Percentiles rank a stretch among this genome's conserved stretches.
Conservation (phyloP, 352 stramenopile species). For the Phytophthora hibernalis region DNA sequence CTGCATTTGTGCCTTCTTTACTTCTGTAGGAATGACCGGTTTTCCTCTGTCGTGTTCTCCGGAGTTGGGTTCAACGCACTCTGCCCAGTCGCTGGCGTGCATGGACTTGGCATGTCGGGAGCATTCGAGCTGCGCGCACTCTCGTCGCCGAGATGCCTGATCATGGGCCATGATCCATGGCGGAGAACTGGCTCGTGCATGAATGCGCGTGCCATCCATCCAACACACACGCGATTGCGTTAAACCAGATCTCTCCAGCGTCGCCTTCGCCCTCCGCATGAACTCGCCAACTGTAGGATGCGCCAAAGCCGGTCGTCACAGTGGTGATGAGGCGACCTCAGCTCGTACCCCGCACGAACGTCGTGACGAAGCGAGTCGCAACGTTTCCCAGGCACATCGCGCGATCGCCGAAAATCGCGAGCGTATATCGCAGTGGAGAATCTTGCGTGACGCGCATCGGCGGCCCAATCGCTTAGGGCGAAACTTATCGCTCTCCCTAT, state of each 20-base stretch:
- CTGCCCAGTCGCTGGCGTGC: conserved; percentile 18
- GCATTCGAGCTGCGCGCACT: conserved; percentile 18
- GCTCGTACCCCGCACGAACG: background rate
- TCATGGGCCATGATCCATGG: too few species aligned
- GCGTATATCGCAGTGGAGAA: background rate
- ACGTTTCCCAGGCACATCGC: background rate
- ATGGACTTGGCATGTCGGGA: conserved; percentile 35
- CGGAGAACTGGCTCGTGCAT: conserved; percentile 23
- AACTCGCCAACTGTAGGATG: background rate
- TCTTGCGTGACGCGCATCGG: conserved; percentile 19
- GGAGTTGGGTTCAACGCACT: conserved; percentile 13
- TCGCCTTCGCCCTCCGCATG: background rate
- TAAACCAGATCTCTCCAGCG: conserved; percentile 13
- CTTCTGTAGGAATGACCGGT: too few species aligned
- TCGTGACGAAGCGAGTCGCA: too few species aligned
- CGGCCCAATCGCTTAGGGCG: conserved; percentile 6
- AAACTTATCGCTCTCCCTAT: background rate
- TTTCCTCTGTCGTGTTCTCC: too few species aligned
- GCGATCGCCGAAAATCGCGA: conserved; percentile 32
- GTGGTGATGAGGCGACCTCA: background rate
- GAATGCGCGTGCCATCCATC: conserved; percentile 21
- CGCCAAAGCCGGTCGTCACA: background rate
- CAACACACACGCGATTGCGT: conserved; percentile 8
- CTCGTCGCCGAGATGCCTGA: too few species aligned
- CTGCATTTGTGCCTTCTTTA: too few species aligned